These are phyloP conservation scores for Solanum etuberosum DNA, from an alignment of 257 asterid genomes.

Conservation along the genomic window DNA sequence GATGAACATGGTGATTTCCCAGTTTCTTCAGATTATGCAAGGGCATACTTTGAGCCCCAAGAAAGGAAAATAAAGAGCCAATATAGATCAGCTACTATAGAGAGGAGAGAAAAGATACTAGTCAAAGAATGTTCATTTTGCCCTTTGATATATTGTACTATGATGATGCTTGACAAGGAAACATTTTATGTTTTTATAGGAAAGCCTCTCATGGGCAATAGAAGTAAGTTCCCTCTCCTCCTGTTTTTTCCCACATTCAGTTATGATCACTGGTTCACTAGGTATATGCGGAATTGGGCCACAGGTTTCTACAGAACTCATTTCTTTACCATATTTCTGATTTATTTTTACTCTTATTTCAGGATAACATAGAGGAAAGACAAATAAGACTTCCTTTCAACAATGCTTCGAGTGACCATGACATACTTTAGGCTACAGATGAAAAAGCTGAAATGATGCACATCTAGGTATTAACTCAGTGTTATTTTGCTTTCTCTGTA, in stretches of 20 bases:
- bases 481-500: neutral
- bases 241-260: neutral
- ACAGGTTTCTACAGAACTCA: neutral
- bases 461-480: neutral
- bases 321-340: neutral
- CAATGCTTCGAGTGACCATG: neutral
- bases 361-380: neutral
- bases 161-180: neutral
- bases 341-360: neutral
- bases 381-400: neutral
- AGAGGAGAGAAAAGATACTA: neutral
- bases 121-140: neutral
- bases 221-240: neutral
- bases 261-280: neutral
- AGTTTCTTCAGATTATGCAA: neutral
- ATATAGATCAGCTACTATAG: neutral
- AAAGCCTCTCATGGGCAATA: neutral
- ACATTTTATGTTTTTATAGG: neutral
- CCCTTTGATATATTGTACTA: neutral
- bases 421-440: neutral
- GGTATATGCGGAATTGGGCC: neutral
- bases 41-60: neutral
- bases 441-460: neutral
- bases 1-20: neutral
- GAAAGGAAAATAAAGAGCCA: neutral